These are phyloP conservation scores for Paxillus ammoniavirescens DNA, from an alignment of 768 basidiomycete genomes.

Conservation along the genomic window DNA sequence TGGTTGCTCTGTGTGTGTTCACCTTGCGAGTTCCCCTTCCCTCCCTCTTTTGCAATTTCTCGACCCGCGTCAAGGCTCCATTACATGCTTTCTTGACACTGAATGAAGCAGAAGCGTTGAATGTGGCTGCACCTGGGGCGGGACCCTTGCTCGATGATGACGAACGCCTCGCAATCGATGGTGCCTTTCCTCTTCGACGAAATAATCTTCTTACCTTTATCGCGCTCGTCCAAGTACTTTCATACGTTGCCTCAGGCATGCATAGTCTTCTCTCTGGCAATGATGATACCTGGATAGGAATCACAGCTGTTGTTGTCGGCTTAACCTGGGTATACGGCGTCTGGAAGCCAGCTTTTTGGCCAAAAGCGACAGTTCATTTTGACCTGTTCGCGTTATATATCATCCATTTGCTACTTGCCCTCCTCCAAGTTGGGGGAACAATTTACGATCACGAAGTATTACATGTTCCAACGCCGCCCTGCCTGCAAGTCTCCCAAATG, in stretches of 20 bases:
- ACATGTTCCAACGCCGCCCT: background rate
- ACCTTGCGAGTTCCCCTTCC: background rate
- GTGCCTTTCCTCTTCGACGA: conserved; percentile 7
- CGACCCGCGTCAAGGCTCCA: background rate
- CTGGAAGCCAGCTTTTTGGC: conserved; percentile 10
- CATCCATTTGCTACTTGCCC: conserved; percentile 14
- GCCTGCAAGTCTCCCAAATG: background rate
- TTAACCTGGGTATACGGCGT: conserved; percentile 23
- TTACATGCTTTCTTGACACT: background rate
- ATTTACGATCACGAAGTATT: conserved; percentile 6
- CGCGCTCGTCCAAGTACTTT: conserved; percentile 13
- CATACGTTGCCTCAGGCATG: conserved; percentile 15
- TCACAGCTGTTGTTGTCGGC: conserved; percentile 11
- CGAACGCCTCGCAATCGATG: background rate
- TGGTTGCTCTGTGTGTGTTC: background rate
- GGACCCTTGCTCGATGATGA: too few species aligned
- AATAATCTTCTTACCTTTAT: conserved; percentile 11
- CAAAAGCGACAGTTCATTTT: conserved; percentile 16
- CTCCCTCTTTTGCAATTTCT: background rate
- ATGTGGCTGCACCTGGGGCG: background rate
- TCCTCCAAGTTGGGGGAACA: conserved; percentile 11
- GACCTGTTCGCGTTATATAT: conserved; percentile 19
- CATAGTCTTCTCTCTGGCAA: conserved; percentile 2
- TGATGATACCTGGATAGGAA: conserved; percentile 1
- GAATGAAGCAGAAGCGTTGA: conserved; percentile 4